Evolutionary conservation across 2,329 filamentous ascomycete genomes (phyloP).

Genomic region (Fusarium equiseti): DNA sequence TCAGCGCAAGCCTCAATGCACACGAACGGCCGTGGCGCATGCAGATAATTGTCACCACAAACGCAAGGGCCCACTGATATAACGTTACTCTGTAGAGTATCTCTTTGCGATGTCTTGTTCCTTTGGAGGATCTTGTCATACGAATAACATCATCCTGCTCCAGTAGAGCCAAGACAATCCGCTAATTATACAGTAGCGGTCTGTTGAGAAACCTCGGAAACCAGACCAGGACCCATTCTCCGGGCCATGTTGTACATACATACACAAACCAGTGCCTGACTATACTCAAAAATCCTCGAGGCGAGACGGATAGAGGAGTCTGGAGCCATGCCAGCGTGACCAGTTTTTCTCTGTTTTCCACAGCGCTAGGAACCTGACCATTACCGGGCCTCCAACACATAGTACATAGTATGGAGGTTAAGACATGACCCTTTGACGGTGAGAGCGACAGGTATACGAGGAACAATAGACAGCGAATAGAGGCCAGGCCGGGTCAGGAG

Average conservation of each 20-base stretch:
- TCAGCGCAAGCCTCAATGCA: conserved; percentile 30
- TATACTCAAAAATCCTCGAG: conserved; percentile 7
- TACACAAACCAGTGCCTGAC: conserved; percentile 9
- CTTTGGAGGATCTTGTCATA: conserved; percentile 9
- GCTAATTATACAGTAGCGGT: conserved; percentile 28
- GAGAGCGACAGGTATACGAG: conserved; percentile 15
- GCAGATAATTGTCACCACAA: conserved; percentile 10
- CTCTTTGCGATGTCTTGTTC: conserved; percentile 7
- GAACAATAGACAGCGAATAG: conserved; percentile 13
- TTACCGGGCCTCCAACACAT: conserved; percentile 21
- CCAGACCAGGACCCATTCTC: conserved; percentile 24
- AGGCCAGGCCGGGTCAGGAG: not conserved
- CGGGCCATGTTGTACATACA: conserved; percentile 22
- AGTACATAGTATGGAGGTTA: conserved; percentile 2
- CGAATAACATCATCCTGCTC: conserved; percentile 15
- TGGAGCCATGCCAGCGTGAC: conserved; percentile 39
- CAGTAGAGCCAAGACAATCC: conserved; percentile 3
- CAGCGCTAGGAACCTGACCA: conserved; percentile 37
- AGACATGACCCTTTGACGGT: conserved; percentile 7
- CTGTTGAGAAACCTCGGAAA: conserved; percentile 36
- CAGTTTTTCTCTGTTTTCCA: conserved; percentile 10
- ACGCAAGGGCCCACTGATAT: not conserved
- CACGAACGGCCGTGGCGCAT: conserved; percentile 34
- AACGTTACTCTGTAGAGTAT: conserved; percentile 20
- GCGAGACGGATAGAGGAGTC: conserved; percentile 20